phyloP scores from a whole-genome alignment of 768 basidiomycete species.

The Trametes maxima region DNA sequence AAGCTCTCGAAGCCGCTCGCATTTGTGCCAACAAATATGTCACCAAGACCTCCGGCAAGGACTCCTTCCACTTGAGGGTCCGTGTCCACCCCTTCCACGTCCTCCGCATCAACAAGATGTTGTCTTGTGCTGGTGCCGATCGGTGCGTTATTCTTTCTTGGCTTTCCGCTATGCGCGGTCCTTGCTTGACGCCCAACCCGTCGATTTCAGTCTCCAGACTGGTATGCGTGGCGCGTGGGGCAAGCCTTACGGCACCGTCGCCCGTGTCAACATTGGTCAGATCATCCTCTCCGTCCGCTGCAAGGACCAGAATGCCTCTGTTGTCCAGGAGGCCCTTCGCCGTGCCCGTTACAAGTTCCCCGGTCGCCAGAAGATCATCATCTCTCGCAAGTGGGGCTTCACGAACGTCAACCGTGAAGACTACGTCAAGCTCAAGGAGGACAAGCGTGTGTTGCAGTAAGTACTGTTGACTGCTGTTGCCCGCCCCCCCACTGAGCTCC shows the following conservation, averaged over 20 bases:
- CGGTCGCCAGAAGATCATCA: slow-evolving; percentile 96
- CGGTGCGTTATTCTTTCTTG: slow-evolving; percentile 48
- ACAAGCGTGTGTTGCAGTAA: slow-evolving; percentile 86
- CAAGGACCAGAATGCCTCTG: slow-evolving; percentile 84
- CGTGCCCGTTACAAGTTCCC: slow-evolving; percentile 99
- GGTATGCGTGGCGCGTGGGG: slow-evolving; percentile 99
- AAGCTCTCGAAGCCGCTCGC: slow-evolving; percentile 97
- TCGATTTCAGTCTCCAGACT: slow-evolving; percentile 69
- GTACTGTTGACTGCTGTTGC: slow-evolving; percentile 37
- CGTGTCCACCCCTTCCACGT: slow-evolving; percentile 99
- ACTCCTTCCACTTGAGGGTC: slow-evolving; percentile 97
- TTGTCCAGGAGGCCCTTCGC: slow-evolving; percentile 95
- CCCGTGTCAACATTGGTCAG: slow-evolving; percentile 96
- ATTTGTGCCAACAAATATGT: slow-evolving; percentile 99
- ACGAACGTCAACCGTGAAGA: slow-evolving; percentile 91
- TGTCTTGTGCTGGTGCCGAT: slow-evolving; percentile 99
- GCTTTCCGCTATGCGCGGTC: background rate
- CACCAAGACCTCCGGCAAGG: slow-evolving; percentile 97
- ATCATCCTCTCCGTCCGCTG: slow-evolving; percentile 90
- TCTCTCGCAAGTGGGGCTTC: slow-evolving; percentile 99
- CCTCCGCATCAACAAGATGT: slow-evolving; percentile 99
- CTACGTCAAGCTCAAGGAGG: slow-evolving; percentile 85
- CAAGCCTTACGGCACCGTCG: slow-evolving; percentile 95
- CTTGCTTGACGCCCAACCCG: background rate
- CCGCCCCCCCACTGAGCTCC: slow-evolving; percentile 12